phyloP scores from a whole-genome alignment of 1,284 basidiomycete genomes.

The Fomitiporia mediterranea region DNA sequence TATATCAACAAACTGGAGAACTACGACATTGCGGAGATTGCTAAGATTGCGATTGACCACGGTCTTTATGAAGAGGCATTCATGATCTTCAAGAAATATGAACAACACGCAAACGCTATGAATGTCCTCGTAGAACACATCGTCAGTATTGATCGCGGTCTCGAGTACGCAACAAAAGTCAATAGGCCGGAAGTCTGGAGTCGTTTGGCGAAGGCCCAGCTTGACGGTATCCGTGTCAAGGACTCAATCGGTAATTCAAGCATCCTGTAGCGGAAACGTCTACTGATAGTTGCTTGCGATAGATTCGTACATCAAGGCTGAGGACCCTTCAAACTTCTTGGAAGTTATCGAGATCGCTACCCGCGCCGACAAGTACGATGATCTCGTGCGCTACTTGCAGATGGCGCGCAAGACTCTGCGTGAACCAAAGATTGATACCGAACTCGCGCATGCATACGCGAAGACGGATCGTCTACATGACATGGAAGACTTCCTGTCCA shows the following conservation, averaged over 20 bases:
- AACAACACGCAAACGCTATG: constrained; percentile 92
- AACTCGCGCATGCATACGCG: constrained; percentile 94
- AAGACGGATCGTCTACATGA: constrained; percentile 97
- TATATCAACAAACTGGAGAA: constrained; percentile 98
- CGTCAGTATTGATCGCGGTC: constrained; percentile 94
- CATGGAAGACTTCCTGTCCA: constrained; percentile 98
- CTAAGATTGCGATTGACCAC: constrained; percentile 95
- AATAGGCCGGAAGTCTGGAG: constrained; percentile 98
- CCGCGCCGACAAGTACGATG: constrained; percentile 97
- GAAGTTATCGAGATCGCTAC: constrained; percentile 98
- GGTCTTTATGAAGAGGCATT: constrained; percentile 96
- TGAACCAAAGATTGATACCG: constrained; percentile 98
- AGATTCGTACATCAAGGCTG: constrained; percentile 99
- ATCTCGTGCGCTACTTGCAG: constrained; percentile 95
- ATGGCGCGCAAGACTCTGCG: constrained; percentile 99
- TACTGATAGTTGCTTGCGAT: constrained; percentile 7
- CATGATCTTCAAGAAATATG: constrained; percentile 94
- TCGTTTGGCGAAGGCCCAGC: constrained; percentile 96
- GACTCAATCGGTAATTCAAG: constrained; percentile 79
- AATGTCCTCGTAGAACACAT: constrained; percentile 98
- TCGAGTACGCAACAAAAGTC: constrained; percentile 96
- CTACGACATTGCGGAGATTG: constrained; percentile 94
- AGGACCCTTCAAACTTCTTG: constrained; percentile 91
- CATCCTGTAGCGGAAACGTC: background rate
- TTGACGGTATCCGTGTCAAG: constrained; percentile 97